A percentile compares a stretch with the other conserved stretches of the same genome.
Conservation (phyloP, 2,329 filamentous ascomycete species). For the Exophiala sideris region DNA sequence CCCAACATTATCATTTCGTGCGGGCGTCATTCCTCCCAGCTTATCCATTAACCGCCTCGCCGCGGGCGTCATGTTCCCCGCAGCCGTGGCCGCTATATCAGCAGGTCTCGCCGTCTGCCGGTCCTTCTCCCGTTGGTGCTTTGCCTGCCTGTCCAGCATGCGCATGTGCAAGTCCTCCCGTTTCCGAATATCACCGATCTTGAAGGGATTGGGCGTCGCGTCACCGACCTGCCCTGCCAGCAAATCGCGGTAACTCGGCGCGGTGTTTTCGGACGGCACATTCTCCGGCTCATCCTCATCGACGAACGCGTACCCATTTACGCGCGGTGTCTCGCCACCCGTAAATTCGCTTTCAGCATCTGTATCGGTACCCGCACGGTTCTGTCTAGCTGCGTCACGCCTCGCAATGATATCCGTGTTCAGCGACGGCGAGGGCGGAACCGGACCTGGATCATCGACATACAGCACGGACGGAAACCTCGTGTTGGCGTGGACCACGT, state of each 20-base stretch:
- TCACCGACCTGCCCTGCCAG: conserved; percentile 39
- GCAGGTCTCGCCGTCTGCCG: conserved; percentile 14
- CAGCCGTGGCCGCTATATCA: conserved; percentile 6
- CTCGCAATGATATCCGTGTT: conserved; percentile 57
- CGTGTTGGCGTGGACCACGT: conserved; percentile 79
- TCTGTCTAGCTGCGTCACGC: conserved; percentile 75
- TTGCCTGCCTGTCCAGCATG: conserved; percentile 67
- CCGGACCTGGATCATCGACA: conserved; percentile 34
- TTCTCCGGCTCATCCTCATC: conserved; percentile 62
- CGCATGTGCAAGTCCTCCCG: conserved; percentile 79
- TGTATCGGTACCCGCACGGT: conserved; percentile 56
- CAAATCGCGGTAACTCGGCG: conserved; percentile 39
- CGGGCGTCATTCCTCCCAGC: conserved; percentile 37
- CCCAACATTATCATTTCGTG: conserved; percentile 11
- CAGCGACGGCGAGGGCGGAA: conserved; percentile 75
- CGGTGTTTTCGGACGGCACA: conserved; percentile 45
- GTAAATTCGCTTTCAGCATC: conserved; percentile 45
- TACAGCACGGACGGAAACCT: conserved; percentile 57
- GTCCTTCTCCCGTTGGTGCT: conserved; percentile 23
- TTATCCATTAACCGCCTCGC: conserved; percentile 41
- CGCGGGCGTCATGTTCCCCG: conserved; percentile 42
- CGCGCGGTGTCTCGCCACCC: conserved; percentile 76
- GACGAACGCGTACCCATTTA: conserved; percentile 93
- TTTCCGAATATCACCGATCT: conserved; percentile 68
- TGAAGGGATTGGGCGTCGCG: conserved; percentile 70